Percentiles rank a stretch among this genome's conserved stretches.
phyloP scores from a whole-genome alignment of 2,329 filamentous ascomycete genomes.

The Colletotrichum sidae region DNA sequence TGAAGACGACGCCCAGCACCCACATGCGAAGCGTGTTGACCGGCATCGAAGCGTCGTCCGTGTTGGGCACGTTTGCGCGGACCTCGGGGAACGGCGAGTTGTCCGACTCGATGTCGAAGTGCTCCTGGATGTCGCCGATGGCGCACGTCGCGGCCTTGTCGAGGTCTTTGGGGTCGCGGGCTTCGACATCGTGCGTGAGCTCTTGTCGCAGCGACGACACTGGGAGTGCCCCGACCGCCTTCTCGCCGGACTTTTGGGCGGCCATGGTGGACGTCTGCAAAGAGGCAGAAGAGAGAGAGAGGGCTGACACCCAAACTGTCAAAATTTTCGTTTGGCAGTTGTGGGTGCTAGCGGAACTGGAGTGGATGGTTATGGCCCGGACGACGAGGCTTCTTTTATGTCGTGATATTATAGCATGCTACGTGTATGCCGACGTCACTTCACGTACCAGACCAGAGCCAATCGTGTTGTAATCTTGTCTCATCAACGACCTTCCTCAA shows the following conservation, averaged over 20 bases:
- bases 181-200: conserved; percentile 8
- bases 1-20: conserved; percentile 49
- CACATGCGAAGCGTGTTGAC: conserved; percentile 51
- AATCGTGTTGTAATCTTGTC: neutral
- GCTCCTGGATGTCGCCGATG: conserved; percentile 29
- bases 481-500: conserved; percentile 21
- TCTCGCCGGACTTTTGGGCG: conserved; percentile 8
- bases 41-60: conserved; percentile 49
- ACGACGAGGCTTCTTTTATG: conserved; percentile 5
- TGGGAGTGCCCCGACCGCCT: neutral
- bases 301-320: neutral
- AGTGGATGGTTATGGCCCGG: too few relatives aligned
- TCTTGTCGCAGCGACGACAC: conserved; percentile 3
- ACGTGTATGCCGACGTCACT: too few relatives aligned
- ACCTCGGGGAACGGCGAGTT: conserved; percentile 51
- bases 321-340: too few relatives aligned
- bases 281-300: neutral
- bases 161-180: conserved; percentile 8
- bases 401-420: neutral
- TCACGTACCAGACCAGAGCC: too few relatives aligned
- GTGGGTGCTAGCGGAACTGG: too few relatives aligned
- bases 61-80: conserved; percentile 54
- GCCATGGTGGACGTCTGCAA: conserved; percentile 9
- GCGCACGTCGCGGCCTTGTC: conserved; percentile 31
- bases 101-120: conserved; percentile 38